phyloP scores from a whole-genome alignment of 2,329 filamentous ascomycete genomes.

The Penicillium sp. region DNA sequence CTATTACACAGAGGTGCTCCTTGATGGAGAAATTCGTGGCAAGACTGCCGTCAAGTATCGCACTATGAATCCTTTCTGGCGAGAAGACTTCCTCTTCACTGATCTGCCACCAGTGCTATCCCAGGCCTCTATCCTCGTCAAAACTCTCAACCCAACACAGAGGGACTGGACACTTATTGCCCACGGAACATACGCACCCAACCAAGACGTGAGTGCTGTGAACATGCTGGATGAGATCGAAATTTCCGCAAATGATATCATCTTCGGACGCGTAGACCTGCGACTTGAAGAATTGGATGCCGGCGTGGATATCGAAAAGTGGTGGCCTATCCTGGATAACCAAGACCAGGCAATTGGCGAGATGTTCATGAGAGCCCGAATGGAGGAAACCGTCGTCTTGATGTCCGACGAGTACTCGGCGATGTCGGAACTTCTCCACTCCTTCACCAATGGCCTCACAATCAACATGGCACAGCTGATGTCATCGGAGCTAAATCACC shows the following conservation, averaged over 20 bases:
- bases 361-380: slow-evolving; percentile 76
- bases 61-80: slow-evolving; percentile 50
- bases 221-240: slow-evolving; percentile 48
- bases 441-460: slow-evolving; percentile 80
- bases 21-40: slow-evolving; percentile 51
- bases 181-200: slow-evolving; percentile 45
- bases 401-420: slow-evolving; percentile 81
- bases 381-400: slow-evolving; percentile 87
- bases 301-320: slow-evolving; percentile 78
- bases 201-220: slow-evolving; percentile 42
- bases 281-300: slow-evolving; percentile 74
- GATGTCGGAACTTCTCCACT: slow-evolving; percentile 78
- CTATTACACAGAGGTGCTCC: slow-evolving; percentile 51
- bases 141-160: slow-evolving; percentile 49
- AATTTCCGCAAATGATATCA: slow-evolving; percentile 48
- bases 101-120: slow-evolving; percentile 51
- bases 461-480: slow-evolving; percentile 78
- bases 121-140: slow-evolving; percentile 48
- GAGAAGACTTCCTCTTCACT: slow-evolving; percentile 49
- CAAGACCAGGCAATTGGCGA: slow-evolving; percentile 75
- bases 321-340: slow-evolving; percentile 79
- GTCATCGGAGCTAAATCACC: slow-evolving; percentile 71
- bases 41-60: slow-evolving; percentile 51
- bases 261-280: slow-evolving; percentile 68
- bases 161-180: slow-evolving; percentile 52